A percentile compares a stretch with the other conserved stretches of the same genome.
Conservation (phyloP, 2,329 filamentous ascomycete genomes). For the Paecilomyces dactylethromorphus region DNA sequence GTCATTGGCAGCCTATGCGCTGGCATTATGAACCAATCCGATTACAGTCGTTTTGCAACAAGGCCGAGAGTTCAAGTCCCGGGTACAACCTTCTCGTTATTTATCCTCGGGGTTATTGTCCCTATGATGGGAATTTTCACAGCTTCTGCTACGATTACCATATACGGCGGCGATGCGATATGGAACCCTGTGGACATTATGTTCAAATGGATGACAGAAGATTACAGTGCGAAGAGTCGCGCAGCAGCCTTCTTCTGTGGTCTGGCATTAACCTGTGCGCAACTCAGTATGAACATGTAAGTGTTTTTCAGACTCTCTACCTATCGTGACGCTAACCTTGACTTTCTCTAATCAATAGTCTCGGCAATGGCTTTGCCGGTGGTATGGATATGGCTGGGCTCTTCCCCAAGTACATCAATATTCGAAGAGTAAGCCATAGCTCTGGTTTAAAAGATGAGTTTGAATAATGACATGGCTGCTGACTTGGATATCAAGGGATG, state of each 20-base stretch:
- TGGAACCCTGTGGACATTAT: constrained; percentile 12
- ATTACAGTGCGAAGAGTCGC: constrained; percentile 14
- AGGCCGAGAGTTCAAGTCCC: constrained; percentile 15
- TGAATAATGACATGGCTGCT: not conserved
- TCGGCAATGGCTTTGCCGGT: not conserved
- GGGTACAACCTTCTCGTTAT: constrained; percentile 17
- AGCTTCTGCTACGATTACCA: constrained; percentile 18
- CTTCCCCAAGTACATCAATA: constrained; percentile 50
- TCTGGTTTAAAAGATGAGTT: not conserved
- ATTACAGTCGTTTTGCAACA: constrained; percentile 22
- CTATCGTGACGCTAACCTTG: not conserved
- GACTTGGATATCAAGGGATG: constrained; percentile 20
- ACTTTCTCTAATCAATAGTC: not conserved
- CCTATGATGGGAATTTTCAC: constrained; percentile 23
- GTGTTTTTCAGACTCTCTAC: not conserved
- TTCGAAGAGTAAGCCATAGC: constrained; percentile 42
- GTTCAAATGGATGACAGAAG: constrained; percentile 3
- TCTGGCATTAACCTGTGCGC: constrained; percentile 16
- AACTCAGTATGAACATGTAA: constrained; percentile 18
- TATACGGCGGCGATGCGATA: constrained; percentile 16
- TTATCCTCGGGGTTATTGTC: constrained; percentile 14
- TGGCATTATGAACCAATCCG: constrained; percentile 25
- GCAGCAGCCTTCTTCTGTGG: constrained; percentile 18
- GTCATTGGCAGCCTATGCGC: constrained; percentile 25
- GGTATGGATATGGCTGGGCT: constrained; percentile 52